Base-by-base conservation (phyloP, 1,284 basidiomycete genomes). In the Leccinum glutinopallens region DNA sequence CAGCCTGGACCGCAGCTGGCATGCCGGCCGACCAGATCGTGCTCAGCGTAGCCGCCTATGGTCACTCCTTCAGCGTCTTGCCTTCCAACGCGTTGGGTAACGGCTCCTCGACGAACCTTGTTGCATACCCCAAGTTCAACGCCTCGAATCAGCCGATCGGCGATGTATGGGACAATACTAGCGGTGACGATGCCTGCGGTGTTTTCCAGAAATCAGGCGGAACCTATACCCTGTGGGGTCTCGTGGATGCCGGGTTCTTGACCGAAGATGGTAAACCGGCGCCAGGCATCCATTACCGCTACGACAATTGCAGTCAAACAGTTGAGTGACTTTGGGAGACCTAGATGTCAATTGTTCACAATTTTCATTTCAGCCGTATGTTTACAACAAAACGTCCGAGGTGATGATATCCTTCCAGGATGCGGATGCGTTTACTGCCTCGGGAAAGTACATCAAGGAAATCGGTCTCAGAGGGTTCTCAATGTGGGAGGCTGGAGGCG, bases 1-100 rank as follows among this genome's bases (percentile, higher is more conserved):
- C 78, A 8, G 79, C 80, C 2, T 92, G 91, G 91, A 83, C 78
- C 0, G 68, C 65, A 0, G 89, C 90, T 46, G 86, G 87, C 57
- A 85, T 92, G 75, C 88, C 89, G 29, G 74, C 78, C 13, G 72
- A 80, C 67, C 78, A 91, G 78, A 85, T 92, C 71, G 80, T 89
- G 17, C 83, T 92, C 57, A 89, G 87, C 60, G 81, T 91, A 10
- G 80, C 89, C 3, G 75, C 83, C 12, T 89, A 87, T 70, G 87
- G 82, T 2, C 81, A 84, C 68, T 76, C 77, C 54, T 84, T 75
- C 74, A 71, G 67, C 35, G 82, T 84, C 62, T 33, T 72, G 10
- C 68, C 73, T 25, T 65, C 59, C n/a, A 65, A 71, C 59, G 81
- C 81, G 2, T 69, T 77, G 61, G 61, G 59, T 9, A 13, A 62